Percentiles rank a stretch among this genome's conserved stretches.
Evolutionary conservation across 2,329 filamentous ascomycete species (phyloP).

Genomic region (Curvularia sp.): DNA sequence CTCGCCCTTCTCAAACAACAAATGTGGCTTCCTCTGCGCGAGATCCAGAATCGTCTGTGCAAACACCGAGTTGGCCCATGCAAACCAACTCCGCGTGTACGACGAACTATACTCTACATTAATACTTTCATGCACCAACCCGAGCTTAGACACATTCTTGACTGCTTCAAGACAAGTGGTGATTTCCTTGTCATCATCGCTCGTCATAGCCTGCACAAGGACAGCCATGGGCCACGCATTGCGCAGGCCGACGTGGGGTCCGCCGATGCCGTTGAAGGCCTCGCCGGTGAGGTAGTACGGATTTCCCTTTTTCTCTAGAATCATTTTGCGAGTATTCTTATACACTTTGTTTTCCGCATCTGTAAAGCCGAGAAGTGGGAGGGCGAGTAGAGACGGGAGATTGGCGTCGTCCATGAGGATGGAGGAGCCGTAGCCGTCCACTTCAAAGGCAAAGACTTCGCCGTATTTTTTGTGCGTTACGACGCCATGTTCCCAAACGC

Average conservation of each 20-base stretch:
- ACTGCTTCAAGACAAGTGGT: slow-evolving; percentile 74
- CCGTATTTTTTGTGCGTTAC: slow-evolving; percentile 77
- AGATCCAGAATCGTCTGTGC: slow-evolving; percentile 90
- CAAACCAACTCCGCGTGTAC: slow-evolving; percentile 79
- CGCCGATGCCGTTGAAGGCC: slow-evolving; percentile 87
- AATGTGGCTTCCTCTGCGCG: slow-evolving; percentile 83
- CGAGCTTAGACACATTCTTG: slow-evolving; percentile 71
- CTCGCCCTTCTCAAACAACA: slow-evolving; percentile 76
- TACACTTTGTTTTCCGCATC: slow-evolving; percentile 72
- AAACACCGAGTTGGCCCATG: slow-evolving; percentile 97
- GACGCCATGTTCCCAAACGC: slow-evolving; percentile 84
- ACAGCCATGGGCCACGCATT: slow-evolving; percentile 98
- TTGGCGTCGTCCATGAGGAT: slow-evolving; percentile 93
- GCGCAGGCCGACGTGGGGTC: slow-evolving; percentile 78
- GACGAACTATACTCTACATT: slow-evolving; percentile 1
- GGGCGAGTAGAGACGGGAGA: slow-evolving; percentile 77
- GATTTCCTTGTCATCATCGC: slow-evolving; percentile 84
- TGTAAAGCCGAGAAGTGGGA: slow-evolving; percentile 81
- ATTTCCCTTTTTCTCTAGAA: slow-evolving; percentile 77
- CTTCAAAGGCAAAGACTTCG: slow-evolving; percentile 83
- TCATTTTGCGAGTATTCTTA: slow-evolving; percentile 84
- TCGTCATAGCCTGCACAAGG: slow-evolving; percentile 89
- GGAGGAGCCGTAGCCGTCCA: slow-evolving; percentile 82
- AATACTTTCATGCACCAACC: slow-evolving; percentile 90
- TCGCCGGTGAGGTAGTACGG: slow-evolving; percentile 84